phyloP scores from a whole-genome alignment of 2,329 filamentous ascomycete species.

The Fusarium falciforme region DNA sequence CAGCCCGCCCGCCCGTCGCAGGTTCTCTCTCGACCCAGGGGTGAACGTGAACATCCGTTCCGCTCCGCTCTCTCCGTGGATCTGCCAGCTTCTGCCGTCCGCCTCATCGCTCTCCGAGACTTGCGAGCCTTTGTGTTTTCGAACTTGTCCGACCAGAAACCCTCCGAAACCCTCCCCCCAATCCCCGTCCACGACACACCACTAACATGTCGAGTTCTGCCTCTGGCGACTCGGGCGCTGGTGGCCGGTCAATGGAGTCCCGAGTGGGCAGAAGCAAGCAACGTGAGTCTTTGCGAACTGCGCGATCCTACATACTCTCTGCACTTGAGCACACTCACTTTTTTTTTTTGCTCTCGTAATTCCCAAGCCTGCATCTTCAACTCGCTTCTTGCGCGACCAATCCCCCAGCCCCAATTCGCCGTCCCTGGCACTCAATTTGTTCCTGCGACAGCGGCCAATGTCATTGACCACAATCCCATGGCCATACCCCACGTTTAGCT shows the following conservation, averaged over 20 bases:
- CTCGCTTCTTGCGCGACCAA: constrained; percentile 8
- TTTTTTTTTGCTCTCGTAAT: background rate
- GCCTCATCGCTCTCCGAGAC: constrained; percentile 24
- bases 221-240: constrained; percentile 48
- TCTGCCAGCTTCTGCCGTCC: constrained; percentile 24
- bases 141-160: constrained; percentile 21
- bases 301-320: constrained; percentile 1
- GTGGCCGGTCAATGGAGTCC: constrained; percentile 73
- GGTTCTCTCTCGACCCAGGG: constrained; percentile 42
- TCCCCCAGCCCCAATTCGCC: background rate
- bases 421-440: constrained; percentile 8
- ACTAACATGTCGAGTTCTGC: constrained; percentile 51
- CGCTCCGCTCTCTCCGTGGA: constrained; percentile 36
- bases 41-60: constrained; percentile 39
- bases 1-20: constrained; percentile 41
- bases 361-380: background rate
- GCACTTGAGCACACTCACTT: background rate
- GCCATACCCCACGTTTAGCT: background rate
- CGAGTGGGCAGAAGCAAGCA: constrained; percentile 83
- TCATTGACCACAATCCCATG: constrained; percentile 9
- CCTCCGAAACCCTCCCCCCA: constrained; percentile 28
- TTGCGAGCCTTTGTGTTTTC: constrained; percentile 22
- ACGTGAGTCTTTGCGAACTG: constrained; percentile 68
- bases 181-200: constrained; percentile 30
- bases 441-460: constrained; percentile 11